These are phyloP conservation scores for Gossypium raimondii DNA, from an alignment of 345 rosid species.

Conservation along the genomic window DNA sequence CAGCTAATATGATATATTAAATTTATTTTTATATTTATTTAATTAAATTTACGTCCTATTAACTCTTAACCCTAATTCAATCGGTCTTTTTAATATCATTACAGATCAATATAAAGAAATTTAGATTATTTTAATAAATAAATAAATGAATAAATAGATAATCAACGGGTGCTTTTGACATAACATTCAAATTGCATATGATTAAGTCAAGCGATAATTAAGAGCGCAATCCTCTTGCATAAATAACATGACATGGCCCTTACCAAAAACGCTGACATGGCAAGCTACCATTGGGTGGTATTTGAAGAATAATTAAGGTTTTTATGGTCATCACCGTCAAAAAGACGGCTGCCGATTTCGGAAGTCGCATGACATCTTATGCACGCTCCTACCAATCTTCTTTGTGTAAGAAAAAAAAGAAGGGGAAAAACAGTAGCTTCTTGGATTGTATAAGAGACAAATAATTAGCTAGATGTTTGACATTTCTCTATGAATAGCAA, in stretches of 20 bases:
- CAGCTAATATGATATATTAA: too few relatives aligned
- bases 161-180: background rate
- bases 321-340: background rate
- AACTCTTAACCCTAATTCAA: too few relatives aligned
- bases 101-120: too few relatives aligned
- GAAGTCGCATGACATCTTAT: background rate
- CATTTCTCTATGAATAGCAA: background rate
- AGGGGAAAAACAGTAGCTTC: background rate
- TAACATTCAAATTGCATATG: background rate
- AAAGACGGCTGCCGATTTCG: conserved; percentile 7
- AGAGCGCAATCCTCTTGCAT: background rate
- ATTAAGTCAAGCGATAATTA: background rate
- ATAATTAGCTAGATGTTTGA: background rate
- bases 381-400: background rate
- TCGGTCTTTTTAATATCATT: too few relatives aligned
- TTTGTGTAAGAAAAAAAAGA: background rate
- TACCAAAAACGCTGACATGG: background rate
- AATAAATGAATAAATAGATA: background rate
- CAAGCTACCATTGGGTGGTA: background rate
- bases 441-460: background rate
- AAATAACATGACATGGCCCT: background rate
- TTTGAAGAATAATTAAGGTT: background rate
- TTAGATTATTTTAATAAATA: too few relatives aligned
- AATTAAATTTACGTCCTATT: too few relatives aligned
- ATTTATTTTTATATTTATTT: too few relatives aligned